A percentile compares a stretch with the other conserved stretches of the same genome.
These are phyloP conservation scores for Hypoxylon sp. DNA, from an alignment of 2,329 filamentous ascomycete genomes.

Conservation along the genomic window DNA sequence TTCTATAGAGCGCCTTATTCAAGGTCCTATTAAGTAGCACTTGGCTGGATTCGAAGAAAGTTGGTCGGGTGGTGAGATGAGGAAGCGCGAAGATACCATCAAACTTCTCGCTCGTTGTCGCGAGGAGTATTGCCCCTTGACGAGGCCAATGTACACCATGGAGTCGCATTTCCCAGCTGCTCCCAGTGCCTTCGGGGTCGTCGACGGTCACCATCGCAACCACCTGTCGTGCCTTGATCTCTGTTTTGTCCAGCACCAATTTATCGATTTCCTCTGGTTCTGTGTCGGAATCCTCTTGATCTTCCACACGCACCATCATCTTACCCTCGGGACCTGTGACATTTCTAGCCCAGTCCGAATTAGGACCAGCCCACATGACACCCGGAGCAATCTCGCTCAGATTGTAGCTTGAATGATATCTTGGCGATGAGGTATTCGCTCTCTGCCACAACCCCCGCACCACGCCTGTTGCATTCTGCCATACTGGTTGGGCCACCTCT, in stretches of 20 bases:
- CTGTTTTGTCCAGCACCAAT: slow-evolving; percentile 50
- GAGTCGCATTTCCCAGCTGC: slow-evolving; percentile 80
- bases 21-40: slow-evolving; percentile 78
- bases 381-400: slow-evolving; percentile 70
- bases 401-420: slow-evolving; percentile 64
- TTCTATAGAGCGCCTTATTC: slow-evolving; percentile 70
- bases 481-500: slow-evolving; percentile 61
- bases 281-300: slow-evolving; percentile 55
- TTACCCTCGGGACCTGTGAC: slow-evolving; percentile 77
- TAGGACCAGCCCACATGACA: slow-evolving; percentile 69
- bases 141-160: slow-evolving; percentile 87
- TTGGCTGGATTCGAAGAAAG: slow-evolving; percentile 67
- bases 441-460: slow-evolving; percentile 80
- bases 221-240: slow-evolving; percentile 71
- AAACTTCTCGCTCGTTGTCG: slow-evolving; percentile 93
- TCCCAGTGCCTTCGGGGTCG: slow-evolving; percentile 73
- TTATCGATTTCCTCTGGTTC: slow-evolving; percentile 53
- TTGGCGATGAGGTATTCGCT: slow-evolving; percentile 57
- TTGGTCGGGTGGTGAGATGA: slow-evolving; percentile 72
- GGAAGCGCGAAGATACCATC: slow-evolving; percentile 90
- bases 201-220: slow-evolving; percentile 75
- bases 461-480: slow-evolving; percentile 80
- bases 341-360: slow-evolving; percentile 77
- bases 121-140: slow-evolving; percentile 81
- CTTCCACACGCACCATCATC: slow-evolving; percentile 73